Percentiles rank a stretch among this genome's conserved stretches.
Conservation (phyloP, 2,329 filamentous ascomycete species). For the Dryadomyces sulphureus region DNA sequence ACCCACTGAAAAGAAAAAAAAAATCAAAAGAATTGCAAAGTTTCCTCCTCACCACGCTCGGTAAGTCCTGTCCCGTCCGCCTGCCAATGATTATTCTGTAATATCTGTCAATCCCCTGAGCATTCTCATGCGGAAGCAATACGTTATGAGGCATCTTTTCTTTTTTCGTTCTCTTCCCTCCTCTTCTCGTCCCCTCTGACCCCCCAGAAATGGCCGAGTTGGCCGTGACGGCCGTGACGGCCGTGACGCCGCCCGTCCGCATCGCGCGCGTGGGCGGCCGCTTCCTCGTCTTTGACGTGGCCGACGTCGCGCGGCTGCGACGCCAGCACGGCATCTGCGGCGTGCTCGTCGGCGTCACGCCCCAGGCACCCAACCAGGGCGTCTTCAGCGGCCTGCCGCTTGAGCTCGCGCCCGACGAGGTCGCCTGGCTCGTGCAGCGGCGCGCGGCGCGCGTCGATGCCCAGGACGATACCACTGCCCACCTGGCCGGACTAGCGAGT, state of each 20-base stretch:
- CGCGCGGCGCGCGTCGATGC: constrained; percentile 57
- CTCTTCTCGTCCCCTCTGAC: not conserved
- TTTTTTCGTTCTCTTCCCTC: constrained; percentile 2
- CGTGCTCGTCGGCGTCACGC: constrained; percentile 72
- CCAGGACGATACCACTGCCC: constrained; percentile 61
- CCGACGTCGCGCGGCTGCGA: constrained; percentile 64
- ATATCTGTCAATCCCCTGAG: constrained; percentile 50
- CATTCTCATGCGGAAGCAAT: constrained; percentile 22
- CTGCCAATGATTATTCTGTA: too few relatives aligned
- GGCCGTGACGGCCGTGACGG: too few relatives aligned
- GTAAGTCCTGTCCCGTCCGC: not conserved
- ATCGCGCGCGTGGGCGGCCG: constrained; percentile 69
- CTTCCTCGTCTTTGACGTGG: constrained; percentile 81
- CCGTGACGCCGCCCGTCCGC: constrained; percentile 56
- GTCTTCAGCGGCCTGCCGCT: constrained; percentile 80
- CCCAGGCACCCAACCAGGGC: constrained; percentile 89
- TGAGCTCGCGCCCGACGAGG: constrained; percentile 85
- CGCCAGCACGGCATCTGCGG: constrained; percentile 73
- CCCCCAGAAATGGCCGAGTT: not conserved
- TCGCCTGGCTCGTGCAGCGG: constrained; percentile 59
- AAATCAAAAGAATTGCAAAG: not conserved
- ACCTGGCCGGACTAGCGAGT: constrained; percentile 48
- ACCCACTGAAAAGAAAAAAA: not conserved
- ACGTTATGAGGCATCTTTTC: constrained; percentile 12
- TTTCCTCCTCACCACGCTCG: not conserved